phyloP scores from a whole-genome alignment of 1,284 basidiomycete species.

The Malassezia equina region DNA sequence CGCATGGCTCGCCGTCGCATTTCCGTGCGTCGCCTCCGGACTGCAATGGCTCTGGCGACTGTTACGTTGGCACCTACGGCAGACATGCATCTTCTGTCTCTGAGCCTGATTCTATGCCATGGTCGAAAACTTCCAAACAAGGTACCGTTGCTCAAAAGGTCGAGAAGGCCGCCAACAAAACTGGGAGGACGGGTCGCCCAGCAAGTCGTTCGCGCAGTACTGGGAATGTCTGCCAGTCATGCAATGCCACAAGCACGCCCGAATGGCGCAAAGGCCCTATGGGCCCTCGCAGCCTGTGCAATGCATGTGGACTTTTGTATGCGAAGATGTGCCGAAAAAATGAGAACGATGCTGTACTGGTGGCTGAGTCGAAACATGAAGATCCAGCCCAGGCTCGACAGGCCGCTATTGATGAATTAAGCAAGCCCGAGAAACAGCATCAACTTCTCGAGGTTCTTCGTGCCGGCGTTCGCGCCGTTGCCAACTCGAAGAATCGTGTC shows the following conservation, averaged over 20 bases:
- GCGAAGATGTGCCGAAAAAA: slow-evolving; percentile 21
- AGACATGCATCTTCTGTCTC: not conserved
- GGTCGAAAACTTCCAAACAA: not conserved
- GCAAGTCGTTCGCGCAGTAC: not conserved
- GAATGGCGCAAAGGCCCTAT: slow-evolving; percentile 26
- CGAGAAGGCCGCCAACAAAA: not conserved
- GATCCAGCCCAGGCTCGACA: not conserved
- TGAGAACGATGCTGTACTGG: slow-evolving; percentile 12
- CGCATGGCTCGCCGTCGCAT: not conserved
- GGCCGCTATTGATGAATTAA: not conserved
- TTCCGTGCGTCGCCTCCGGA: not conserved
- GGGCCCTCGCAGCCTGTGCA: slow-evolving; percentile 24
- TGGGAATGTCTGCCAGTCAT: slow-evolving; percentile 18
- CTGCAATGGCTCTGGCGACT: not conserved
- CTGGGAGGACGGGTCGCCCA: not conserved
- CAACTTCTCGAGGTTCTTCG: slow-evolving; percentile 9
- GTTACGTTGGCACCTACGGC: not conserved
- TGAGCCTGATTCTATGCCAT: not conserved
- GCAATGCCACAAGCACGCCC: slow-evolving; percentile 20
- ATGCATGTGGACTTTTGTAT: slow-evolving; percentile 23
- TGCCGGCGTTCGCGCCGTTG: slow-evolving; percentile 1
- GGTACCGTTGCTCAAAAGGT: not conserved
- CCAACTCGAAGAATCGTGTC: not conserved
- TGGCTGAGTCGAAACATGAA: not conserved
- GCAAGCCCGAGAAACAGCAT: not conserved